Conservation (phyloP, 164 flowering plant species). For the Hamamelis virginiana region DNA sequence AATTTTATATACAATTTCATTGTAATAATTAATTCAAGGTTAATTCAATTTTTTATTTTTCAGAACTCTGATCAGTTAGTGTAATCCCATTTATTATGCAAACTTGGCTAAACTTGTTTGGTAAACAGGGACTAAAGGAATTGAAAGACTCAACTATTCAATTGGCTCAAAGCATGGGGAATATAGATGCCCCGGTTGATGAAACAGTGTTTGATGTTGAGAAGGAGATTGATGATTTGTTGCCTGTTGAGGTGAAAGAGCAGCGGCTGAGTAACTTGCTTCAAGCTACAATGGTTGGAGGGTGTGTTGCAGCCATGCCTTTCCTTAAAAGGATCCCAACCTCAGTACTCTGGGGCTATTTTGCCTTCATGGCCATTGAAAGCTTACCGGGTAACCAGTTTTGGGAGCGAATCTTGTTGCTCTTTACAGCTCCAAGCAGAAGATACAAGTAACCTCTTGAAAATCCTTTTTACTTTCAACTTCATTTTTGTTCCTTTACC, state of each 20-base stretch:
- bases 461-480: not conserved
- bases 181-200: slow-evolving; percentile 32
- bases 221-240: slow-evolving; percentile 39
- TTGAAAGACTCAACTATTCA: slow-evolving; percentile 35
- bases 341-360: slow-evolving; percentile 46
- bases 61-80: too few species aligned
- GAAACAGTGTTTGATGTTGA: slow-evolving; percentile 35
- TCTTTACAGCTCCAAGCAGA: slow-evolving; percentile 43
- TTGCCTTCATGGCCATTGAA: slow-evolving; percentile 48
- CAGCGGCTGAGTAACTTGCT: slow-evolving; percentile 40
- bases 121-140: slow-evolving; percentile 33
- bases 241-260: slow-evolving; percentile 48
- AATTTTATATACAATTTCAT: too few species aligned
- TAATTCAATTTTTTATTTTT: too few species aligned
- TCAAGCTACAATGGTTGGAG: slow-evolving; percentile 38
- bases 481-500: not conserved
- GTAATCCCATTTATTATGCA: too few species aligned
- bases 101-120: slow-evolving; percentile 5
- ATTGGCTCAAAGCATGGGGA: slow-evolving; percentile 27
- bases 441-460: slow-evolving; percentile 38
- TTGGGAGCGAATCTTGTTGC: slow-evolving; percentile 43
- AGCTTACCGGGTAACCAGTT: slow-evolving; percentile 50
- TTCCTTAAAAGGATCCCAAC: slow-evolving; percentile 43
- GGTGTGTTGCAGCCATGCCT: slow-evolving; percentile 47
- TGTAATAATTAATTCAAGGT: too few species aligned